Percentiles rank a stretch among this genome's conserved stretches.
These are phyloP conservation scores for Ustilago curta DNA, from an alignment of 1,284 basidiomycete genomes.

Conservation along the genomic window DNA sequence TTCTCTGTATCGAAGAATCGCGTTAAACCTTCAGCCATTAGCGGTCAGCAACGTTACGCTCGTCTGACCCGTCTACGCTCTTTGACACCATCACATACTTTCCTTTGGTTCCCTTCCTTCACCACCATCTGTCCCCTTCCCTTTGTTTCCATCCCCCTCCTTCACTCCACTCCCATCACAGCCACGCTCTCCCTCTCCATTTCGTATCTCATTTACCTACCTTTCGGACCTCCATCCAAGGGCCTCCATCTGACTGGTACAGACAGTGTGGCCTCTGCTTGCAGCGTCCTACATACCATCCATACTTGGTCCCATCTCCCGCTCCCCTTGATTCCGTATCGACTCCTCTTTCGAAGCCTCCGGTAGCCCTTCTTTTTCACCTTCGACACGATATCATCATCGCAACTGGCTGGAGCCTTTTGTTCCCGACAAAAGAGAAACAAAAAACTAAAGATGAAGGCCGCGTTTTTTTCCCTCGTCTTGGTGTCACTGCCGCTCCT, in stretches of 20 bases:
- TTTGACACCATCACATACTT: constrained; percentile 9
- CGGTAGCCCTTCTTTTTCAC: constrained; percentile 32
- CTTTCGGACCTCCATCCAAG: constrained; percentile 16
- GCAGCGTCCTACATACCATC: not conserved
- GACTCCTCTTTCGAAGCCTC: constrained; percentile 14
- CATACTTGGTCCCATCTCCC: not conserved
- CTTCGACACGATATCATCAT: constrained; percentile 7
- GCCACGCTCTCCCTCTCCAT: not conserved
- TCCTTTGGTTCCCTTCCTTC: constrained; percentile 10
- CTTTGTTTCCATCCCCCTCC: no score
- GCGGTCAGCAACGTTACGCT: constrained; percentile 1
- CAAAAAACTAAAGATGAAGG: no score
- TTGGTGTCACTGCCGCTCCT: constrained; percentile 34
- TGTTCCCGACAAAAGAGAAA: not conserved
- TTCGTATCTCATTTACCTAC: not conserved
- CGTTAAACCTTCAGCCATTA: not conserved
- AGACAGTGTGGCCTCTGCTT: constrained; percentile 41
- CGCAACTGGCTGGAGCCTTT: not conserved
- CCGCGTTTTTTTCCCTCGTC: constrained; percentile 35
- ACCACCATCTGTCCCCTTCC: not conserved
- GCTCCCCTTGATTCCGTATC: constrained; percentile 1
- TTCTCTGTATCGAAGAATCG: not conserved
- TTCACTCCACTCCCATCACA: constrained; percentile 6
- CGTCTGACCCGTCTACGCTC: constrained; percentile 7
- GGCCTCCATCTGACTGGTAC: constrained; percentile 43